A percentile compares a stretch with the other conserved stretches of the same genome.
These are phyloP conservation scores for Balamuthia mandrillaris DNA, from an alignment of 208 protist species.

Conservation along the genomic window DNA sequence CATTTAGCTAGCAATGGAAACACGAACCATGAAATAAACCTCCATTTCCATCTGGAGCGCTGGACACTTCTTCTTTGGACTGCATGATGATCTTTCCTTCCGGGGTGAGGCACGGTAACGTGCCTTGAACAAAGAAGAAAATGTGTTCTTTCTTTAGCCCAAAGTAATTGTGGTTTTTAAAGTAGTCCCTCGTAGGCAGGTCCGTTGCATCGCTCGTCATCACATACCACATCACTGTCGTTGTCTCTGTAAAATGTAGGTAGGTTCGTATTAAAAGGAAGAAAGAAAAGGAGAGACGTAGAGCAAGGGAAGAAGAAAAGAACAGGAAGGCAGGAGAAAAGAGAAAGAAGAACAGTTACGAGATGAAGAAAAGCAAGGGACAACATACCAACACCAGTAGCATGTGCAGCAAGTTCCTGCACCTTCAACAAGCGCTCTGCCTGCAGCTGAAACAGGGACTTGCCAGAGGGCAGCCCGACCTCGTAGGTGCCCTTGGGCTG, in stretches of 20 bases:
- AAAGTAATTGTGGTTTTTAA: slow-evolving; percentile 87
- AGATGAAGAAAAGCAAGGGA: background rate
- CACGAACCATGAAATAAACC: slow-evolving; percentile 80
- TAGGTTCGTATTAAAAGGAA: background rate
- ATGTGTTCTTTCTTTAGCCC: slow-evolving; percentile 84
- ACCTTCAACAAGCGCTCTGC: slow-evolving; percentile 85
- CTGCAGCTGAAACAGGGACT: slow-evolving; percentile 95
- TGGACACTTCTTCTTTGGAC: slow-evolving; percentile 66
- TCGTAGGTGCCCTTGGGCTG: slow-evolving; percentile 91
- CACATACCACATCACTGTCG: slow-evolving; percentile 78
- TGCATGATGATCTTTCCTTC: slow-evolving; percentile 91
- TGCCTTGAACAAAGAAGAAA: slow-evolving; percentile 89
- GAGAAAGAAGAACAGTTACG: background rate
- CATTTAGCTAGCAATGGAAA: background rate
- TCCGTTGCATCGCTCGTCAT: slow-evolving; percentile 96
- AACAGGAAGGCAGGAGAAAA: too few species aligned
- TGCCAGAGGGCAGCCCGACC: slow-evolving; percentile 80
- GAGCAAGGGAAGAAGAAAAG: background rate
- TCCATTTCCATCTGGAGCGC: slow-evolving; percentile 94
- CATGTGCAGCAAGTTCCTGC: slow-evolving; percentile 71
- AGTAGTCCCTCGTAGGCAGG: slow-evolving; percentile 83
- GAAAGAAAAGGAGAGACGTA: background rate
- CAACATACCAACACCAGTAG: background rate
- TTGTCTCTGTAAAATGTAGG: background rate
- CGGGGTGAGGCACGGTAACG: slow-evolving; percentile 82